A percentile compares a stretch with the other conserved stretches of the same genome.
These are phyloP conservation scores for Candida sanyaensis DNA, from an alignment of 1,139 yeast genomes.

Conservation along the genomic window DNA sequence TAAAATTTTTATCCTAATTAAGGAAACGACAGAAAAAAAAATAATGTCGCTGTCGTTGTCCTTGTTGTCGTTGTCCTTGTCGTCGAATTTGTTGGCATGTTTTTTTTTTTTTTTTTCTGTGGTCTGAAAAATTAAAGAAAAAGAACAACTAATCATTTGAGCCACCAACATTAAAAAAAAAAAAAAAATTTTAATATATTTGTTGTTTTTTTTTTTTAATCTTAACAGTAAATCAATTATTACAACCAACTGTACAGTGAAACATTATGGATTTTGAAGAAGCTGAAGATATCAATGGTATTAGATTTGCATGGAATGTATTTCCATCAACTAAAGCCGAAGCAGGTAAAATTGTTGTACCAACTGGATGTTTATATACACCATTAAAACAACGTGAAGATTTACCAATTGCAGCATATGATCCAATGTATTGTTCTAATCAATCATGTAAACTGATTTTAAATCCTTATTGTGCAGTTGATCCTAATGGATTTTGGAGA, in stretches of 20 bases:
- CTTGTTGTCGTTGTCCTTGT: no score
- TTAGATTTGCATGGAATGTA: conserved; percentile 53
- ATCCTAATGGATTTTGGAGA: conserved; percentile 82
- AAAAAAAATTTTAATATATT: no score
- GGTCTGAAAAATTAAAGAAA: neutral
- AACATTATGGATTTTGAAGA: conserved; percentile 47
- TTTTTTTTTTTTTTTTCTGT: no score
- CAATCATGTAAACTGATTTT: conserved; percentile 82
- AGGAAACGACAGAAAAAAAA: conserved; percentile 3
- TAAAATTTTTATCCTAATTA: no score
- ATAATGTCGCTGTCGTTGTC: no score
- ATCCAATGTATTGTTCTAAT: conserved; percentile 82
- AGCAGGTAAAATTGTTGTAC: conserved; percentile 90
- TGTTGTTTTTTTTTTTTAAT: no score
- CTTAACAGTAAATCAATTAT: no score
- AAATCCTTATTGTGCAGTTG: conserved; percentile 88
- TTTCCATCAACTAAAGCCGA: conserved; percentile 86
- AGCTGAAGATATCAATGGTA: conserved; percentile 52
- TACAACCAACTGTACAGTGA: no score
- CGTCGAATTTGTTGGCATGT: no score
- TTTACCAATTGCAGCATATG: conserved; percentile 80
- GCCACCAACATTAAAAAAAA: neutral
- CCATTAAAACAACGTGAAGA: conserved; percentile 84
- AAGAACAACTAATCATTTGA: neutral
- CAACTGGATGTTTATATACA: conserved; percentile 91